Evolutionary conservation across 352 stramenopile genomes (phyloP).

Genomic region (Phytopythium mirpurense): DNA sequence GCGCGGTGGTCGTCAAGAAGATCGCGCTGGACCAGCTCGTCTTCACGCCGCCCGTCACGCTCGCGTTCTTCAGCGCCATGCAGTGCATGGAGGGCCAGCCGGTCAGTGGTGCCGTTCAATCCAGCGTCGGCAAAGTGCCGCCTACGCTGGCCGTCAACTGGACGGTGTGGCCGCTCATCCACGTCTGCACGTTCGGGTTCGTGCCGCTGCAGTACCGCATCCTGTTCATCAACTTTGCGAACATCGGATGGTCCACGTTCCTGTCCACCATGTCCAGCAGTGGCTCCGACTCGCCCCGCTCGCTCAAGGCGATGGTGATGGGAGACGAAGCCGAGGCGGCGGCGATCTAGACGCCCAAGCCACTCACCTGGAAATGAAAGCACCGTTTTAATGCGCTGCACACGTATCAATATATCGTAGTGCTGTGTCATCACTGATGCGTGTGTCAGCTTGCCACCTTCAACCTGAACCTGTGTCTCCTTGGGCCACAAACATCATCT

Average conservation of each 20-base stretch:
- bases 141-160: conserved; percentile 35
- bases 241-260: conserved; percentile 41
- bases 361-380: too few species aligned
- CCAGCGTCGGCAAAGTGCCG: conserved; percentile 22
- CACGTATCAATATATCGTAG: too few species aligned
- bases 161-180: conserved; percentile 36
- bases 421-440: too few species aligned
- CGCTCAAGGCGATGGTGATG: conserved; percentile 19
- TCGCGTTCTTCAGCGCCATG: conserved; percentile 34
- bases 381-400: too few species aligned
- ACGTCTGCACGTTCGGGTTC: conserved; percentile 38
- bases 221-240: conserved; percentile 39
- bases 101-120: conserved; percentile 16
- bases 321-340: conserved; percentile 11
- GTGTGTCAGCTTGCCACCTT: too few species aligned
- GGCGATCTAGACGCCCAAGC: conserved; percentile 4
- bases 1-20: conserved; percentile 24
- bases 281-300: conserved; percentile 2
- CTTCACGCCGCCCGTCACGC: conserved; percentile 23
- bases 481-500: too few species aligned
- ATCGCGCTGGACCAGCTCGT: conserved; percentile 32
- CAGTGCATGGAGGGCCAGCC: conserved; percentile 22
- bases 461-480: too few species aligned
- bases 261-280: conserved; percentile 36
- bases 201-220: conserved; percentile 43